phyloP scores from a whole-genome alignment of 2,329 filamentous ascomycete genomes.

The Stemphylium beticola region DNA sequence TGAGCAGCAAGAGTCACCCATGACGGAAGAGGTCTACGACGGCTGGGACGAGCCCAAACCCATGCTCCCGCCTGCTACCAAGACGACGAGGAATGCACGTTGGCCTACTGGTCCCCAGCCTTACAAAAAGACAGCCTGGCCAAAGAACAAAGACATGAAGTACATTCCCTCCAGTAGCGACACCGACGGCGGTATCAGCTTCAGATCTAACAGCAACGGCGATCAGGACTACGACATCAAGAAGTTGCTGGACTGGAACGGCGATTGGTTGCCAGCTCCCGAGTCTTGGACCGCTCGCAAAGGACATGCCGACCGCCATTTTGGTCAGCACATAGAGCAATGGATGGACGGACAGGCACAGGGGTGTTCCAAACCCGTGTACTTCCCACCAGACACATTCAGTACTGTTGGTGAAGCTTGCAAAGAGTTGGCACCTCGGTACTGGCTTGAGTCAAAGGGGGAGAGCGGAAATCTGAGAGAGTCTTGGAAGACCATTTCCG shows the following conservation, averaged over 20 bases:
- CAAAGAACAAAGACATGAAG: constrained; percentile 39
- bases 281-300: constrained; percentile 55
- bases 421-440: constrained; percentile 38
- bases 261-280: constrained; percentile 54
- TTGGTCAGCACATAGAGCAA: constrained; percentile 39
- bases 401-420: not conserved
- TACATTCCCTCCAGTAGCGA: constrained; percentile 19
- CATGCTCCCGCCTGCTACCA: not conserved
- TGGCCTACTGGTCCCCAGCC: constrained; percentile 16
- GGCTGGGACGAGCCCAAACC: constrained; percentile 19
- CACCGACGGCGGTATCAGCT: constrained; percentile 31
- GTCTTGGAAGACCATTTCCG: constrained; percentile 34
- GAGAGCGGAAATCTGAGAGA: constrained; percentile 30
- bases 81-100: constrained; percentile 17
- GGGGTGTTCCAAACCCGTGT: not conserved
- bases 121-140: constrained; percentile 28
- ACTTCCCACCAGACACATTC: not conserved
- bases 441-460: constrained; percentile 37
- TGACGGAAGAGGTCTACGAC: constrained; percentile 17
- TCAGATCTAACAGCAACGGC: constrained; percentile 37
- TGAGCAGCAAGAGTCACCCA: constrained; percentile 12
- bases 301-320: constrained; percentile 37
- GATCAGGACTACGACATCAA: constrained; percentile 45
- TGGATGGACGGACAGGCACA: constrained; percentile 33
- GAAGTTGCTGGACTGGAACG: constrained; percentile 54